Percentiles rank a stretch among this genome's conserved stretches.
Evolutionary conservation across 176 grass and related monocot genomes (phyloP).

Genomic region (Oryza punctata): DNA sequence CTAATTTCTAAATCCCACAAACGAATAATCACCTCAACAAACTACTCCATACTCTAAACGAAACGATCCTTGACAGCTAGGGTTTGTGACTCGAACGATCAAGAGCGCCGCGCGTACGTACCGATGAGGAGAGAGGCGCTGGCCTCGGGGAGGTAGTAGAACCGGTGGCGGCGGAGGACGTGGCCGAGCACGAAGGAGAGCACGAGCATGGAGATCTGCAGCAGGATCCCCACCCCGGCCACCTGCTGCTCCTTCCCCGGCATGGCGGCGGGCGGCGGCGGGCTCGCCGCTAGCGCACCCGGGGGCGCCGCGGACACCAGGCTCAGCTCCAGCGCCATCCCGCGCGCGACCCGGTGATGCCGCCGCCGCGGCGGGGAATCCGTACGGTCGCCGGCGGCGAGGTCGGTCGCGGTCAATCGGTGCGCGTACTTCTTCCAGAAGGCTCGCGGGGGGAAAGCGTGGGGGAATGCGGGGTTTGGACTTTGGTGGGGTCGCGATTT

Average conservation of each 20-base stretch:
- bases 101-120: conserved; percentile 26
- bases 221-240: conserved; percentile 87
- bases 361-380: neutral
- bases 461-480: neutral
- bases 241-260: conserved; percentile 97
- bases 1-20: neutral
- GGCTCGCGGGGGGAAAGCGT: neutral
- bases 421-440: conserved; percentile 26
- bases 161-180: conserved; percentile 83
- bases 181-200: conserved; percentile 99
- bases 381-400: conserved; percentile 2
- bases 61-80: too few relatives aligned
- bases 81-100: neutral
- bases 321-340: conserved; percentile 58
- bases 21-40: neutral
- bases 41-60: too few relatives aligned
- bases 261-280: conserved; percentile 53
- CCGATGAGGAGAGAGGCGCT: conserved; percentile 97
- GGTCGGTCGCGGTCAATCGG: conserved; percentile 2
- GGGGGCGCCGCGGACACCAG: conserved; percentile 40
- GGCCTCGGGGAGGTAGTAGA: conserved; percentile 99
- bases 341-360: neutral
- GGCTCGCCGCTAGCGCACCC: conserved; percentile 1
- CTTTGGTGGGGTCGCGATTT: neutral
- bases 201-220: conserved; percentile 97